A percentile compares a stretch with the other conserved stretches of the same genome.
These are phyloP conservation scores for Colletotrichum sp. DNA, from an alignment of 2,329 filamentous ascomycete species.

Conservation along the genomic window DNA sequence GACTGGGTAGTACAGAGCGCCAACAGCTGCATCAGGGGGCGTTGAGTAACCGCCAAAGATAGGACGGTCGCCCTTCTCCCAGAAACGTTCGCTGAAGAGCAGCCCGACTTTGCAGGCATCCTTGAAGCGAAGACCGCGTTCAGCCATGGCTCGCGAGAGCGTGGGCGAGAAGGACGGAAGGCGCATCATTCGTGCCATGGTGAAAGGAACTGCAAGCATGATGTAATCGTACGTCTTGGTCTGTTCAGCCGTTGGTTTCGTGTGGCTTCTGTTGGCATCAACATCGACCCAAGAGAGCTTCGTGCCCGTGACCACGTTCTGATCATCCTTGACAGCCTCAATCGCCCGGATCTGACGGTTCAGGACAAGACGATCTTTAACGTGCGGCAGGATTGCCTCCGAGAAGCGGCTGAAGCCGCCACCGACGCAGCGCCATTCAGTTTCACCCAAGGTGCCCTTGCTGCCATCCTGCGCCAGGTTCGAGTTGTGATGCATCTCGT, in stretches of 20 bases:
- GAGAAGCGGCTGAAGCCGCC: constrained; percentile 57
- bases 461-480: constrained; percentile 34
- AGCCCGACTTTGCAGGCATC: constrained; percentile 59
- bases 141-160: constrained; percentile 44
- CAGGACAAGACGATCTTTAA: constrained; percentile 60
- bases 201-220: constrained; percentile 64
- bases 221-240: constrained; percentile 63
- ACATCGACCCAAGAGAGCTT: background rate
- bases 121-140: constrained; percentile 36
- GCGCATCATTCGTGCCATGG: constrained; percentile 57
- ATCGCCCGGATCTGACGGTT: constrained; percentile 61
- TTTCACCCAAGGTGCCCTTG: constrained; percentile 27
- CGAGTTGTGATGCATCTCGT: constrained; percentile 36
- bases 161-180: constrained; percentile 32
- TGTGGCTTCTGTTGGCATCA: constrained; percentile 55
- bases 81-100: constrained; percentile 65
- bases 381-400: constrained; percentile 63
- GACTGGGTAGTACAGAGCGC: constrained; percentile 64
- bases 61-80: constrained; percentile 44
- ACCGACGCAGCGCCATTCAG: constrained; percentile 24
- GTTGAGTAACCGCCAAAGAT: constrained; percentile 64
- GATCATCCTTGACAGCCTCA: constrained; percentile 39
- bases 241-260: constrained; percentile 34
- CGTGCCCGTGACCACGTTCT: background rate
- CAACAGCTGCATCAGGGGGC: constrained; percentile 61